Evolutionary conservation across 192 early-diverging fungal genomes (phyloP).

Genomic region (Coemansia sp.): DNA sequence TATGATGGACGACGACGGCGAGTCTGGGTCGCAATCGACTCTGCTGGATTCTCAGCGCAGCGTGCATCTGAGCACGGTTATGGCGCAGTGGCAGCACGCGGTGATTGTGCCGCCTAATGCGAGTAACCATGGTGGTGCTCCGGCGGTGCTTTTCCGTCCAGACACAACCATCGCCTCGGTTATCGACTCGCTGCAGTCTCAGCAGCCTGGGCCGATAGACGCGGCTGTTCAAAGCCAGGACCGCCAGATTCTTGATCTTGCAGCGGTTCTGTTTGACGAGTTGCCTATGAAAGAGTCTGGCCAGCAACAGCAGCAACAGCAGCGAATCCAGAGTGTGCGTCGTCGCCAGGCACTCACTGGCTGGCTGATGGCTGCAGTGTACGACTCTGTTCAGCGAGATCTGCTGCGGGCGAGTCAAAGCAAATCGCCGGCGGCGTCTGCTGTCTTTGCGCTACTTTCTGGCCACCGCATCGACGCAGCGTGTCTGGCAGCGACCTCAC

Average conservation of each 20-base stretch:
- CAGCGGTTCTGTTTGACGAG: slow-evolving; percentile 40
- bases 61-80: slow-evolving; percentile 16
- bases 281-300: background rate
- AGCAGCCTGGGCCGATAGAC: background rate
- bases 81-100: slow-evolving; percentile 35
- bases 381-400: slow-evolving; percentile 49
- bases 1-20: background rate
- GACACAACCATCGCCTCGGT: slow-evolving; percentile 26
- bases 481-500: slow-evolving; percentile 61
- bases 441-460: slow-evolving; percentile 60
- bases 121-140: background rate
- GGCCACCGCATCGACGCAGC: slow-evolving; percentile 67
- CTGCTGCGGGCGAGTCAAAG: slow-evolving; percentile 25
- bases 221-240: slow-evolving; percentile 5
- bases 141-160: slow-evolving; percentile 15
- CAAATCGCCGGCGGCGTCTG: slow-evolving; percentile 27
- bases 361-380: slow-evolving; percentile 67
- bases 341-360: slow-evolving; percentile 60
- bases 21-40: background rate
- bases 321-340: slow-evolving; percentile 35
- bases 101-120: background rate
- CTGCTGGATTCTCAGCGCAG: slow-evolving; percentile 10
- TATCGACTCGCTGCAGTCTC: background rate
- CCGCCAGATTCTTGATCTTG: slow-evolving; percentile 28
- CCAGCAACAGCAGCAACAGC: background rate